phyloP scores from a whole-genome alignment of 2,329 filamentous ascomycete species.

The Trichoderma hamatum region DNA sequence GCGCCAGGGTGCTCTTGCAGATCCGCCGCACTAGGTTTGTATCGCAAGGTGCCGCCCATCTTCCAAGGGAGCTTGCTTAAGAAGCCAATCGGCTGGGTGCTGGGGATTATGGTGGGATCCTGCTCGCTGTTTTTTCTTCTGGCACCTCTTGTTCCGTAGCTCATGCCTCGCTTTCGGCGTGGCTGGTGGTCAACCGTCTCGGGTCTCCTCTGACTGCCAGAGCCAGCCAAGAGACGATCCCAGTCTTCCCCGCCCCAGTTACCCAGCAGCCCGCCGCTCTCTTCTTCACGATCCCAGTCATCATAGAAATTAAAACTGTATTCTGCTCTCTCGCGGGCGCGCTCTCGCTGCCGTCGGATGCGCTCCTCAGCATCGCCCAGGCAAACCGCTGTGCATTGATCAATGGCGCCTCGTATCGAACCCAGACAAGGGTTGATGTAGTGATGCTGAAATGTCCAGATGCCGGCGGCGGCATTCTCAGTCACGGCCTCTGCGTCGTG shows the following conservation, averaged over 20 bases:
- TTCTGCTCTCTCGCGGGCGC: conserved; percentile 70
- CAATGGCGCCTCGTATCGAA: conserved; percentile 66
- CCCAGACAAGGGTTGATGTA: conserved; percentile 83
- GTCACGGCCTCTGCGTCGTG: conserved; percentile 90
- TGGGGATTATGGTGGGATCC: conserved; percentile 89
- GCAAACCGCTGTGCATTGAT: conserved; percentile 73
- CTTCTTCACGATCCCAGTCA: conserved; percentile 78
- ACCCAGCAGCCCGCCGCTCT: conserved; percentile 62
- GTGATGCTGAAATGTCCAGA: conserved; percentile 85
- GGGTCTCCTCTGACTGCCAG: conserved; percentile 52
- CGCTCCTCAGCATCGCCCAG: conserved; percentile 74
- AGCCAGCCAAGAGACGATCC: conserved; percentile 77
- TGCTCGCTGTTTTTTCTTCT: conserved; percentile 58
- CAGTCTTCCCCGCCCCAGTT: conserved; percentile 82
- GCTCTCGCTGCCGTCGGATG: conserved; percentile 67
- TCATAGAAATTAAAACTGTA: conserved; percentile 96
- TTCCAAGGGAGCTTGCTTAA: conserved; percentile 82
- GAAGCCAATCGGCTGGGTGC: conserved; percentile 83
- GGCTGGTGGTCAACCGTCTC: conserved; percentile 67
- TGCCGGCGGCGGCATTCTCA: conserved; percentile 84
- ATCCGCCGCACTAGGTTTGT: conserved; percentile 89
- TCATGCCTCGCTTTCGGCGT: conserved; percentile 79
- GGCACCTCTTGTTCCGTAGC: conserved; percentile 72
- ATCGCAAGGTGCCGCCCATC: conserved; percentile 78
- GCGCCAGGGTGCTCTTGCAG: conserved; percentile 80